Evolutionary conservation across 163 green algal genomes (phyloP).

Genomic region (Trebouxiophyceae sp.): DNA sequence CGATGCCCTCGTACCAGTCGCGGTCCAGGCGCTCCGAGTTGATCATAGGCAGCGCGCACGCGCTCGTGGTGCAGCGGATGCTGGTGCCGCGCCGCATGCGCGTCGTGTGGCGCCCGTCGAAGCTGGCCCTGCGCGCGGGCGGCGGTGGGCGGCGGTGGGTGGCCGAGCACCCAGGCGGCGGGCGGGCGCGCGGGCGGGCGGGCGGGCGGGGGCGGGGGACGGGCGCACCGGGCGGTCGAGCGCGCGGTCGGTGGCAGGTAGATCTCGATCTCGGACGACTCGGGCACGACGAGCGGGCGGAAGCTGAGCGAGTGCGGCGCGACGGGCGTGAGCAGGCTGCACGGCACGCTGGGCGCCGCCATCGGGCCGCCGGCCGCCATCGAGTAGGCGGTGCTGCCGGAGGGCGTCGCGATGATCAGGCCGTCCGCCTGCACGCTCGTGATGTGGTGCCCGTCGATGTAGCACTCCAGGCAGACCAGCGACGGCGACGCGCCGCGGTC

Average conservation of each 20-base stretch:
- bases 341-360: slow-evolving; percentile 78
- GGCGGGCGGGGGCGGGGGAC: not conserved
- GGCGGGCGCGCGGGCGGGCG: no score
- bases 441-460: slow-evolving; percentile 74
- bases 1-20: slow-evolving; percentile 73
- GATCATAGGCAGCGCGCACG: slow-evolving; percentile 78
- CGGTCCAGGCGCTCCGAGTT: slow-evolving; percentile 53
- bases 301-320: slow-evolving; percentile 77
- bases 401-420: slow-evolving; percentile 87
- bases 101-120: slow-evolving; percentile 75
- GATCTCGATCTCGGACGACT: slow-evolving; percentile 74
- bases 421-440: slow-evolving; percentile 81
- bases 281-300: slow-evolving; percentile 81
- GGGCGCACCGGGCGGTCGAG: slow-evolving; percentile 33
- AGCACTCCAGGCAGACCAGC: slow-evolving; percentile 63
- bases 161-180: not conserved
- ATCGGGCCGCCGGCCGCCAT: slow-evolving; percentile 80
- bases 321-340: slow-evolving; percentile 83
- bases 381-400: slow-evolving; percentile 81
- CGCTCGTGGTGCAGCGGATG: slow-evolving; percentile 54
- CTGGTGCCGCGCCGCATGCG: slow-evolving; percentile 50
- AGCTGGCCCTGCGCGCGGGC: slow-evolving; percentile 49
- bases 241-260: slow-evolving; percentile 48
- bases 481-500: slow-evolving; percentile 62
- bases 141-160: no score